A percentile compares a stretch with the other conserved stretches of the same genome.
Evolutionary conservation across 495 filamentous ascomycete genomes (phyloP).

Genomic region (Podospora pseudoanserina): DNA sequence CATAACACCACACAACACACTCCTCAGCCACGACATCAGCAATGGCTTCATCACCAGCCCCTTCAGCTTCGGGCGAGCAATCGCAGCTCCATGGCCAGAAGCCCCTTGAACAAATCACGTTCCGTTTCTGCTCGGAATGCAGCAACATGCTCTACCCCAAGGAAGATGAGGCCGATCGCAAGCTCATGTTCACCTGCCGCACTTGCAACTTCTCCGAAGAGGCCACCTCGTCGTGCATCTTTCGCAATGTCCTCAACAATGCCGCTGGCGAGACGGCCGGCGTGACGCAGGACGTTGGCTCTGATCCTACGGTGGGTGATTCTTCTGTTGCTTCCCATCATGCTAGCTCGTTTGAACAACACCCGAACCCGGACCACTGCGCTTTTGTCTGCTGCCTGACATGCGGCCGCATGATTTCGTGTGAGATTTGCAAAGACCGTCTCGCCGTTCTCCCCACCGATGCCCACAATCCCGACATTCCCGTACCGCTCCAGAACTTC

Average conservation of each 20-base stretch:
- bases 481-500: not conserved
- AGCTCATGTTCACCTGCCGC: slow-evolving; percentile 64
- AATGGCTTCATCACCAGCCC: slow-evolving; percentile 51
- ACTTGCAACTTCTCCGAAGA: slow-evolving; percentile 87
- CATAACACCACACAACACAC: not conserved
- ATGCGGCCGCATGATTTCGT: slow-evolving; percentile 20
- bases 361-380: slow-evolving; percentile 7
- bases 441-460: slow-evolving; percentile 13
- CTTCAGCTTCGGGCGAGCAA: slow-evolving; percentile 46
- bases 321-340: slow-evolving; percentile 32
- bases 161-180: slow-evolving; percentile 65
- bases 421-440: slow-evolving; percentile 17
- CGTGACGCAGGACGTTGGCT: slow-evolving; percentile 92
- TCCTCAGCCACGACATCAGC: not conserved
- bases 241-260: slow-evolving; percentile 84
- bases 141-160: slow-evolving; percentile 98
- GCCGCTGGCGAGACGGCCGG: slow-evolving; percentile 92
- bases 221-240: slow-evolving; percentile 82
- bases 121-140: slow-evolving; percentile 96
- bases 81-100: slow-evolving; percentile 37
- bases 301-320: slow-evolving; percentile 93
- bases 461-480: not conserved
- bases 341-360: slow-evolving; percentile 8
- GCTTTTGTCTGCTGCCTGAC: slow-evolving; percentile 22
- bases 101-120: slow-evolving; percentile 75